These are phyloP conservation scores for Nakazawaea molendinolei DNA, from an alignment of 805 yeast species.

Conservation along the genomic window DNA sequence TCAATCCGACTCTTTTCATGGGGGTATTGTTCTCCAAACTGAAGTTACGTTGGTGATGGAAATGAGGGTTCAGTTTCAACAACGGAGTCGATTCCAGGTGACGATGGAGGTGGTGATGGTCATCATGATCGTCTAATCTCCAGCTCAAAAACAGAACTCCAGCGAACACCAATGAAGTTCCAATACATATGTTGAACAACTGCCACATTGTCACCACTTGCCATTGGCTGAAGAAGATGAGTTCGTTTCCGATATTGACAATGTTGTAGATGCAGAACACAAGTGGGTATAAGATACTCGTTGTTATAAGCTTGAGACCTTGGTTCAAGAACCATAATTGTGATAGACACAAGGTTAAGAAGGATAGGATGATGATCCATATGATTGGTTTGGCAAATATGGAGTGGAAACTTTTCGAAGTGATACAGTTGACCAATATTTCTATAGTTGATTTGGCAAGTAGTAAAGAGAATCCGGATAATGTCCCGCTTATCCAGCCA, in stretches of 20 bases:
- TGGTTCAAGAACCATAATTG: constrained; percentile 70
- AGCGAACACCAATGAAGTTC: constrained; percentile 44
- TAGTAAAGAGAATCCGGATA: constrained; percentile 80
- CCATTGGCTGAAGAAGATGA: constrained; percentile 52
- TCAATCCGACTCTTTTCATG: constrained; percentile 7
- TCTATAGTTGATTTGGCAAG: constrained; percentile 84
- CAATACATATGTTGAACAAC: constrained; percentile 34
- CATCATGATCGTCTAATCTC: constrained; percentile 31
- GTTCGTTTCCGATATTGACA: constrained; percentile 57
- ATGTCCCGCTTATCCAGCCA: constrained; percentile 66
- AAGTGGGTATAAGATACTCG: constrained; percentile 76
- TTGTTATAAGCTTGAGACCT: constrained; percentile 64
- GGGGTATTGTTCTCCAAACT: constrained; percentile 7
- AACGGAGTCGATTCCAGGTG: too few species aligned
- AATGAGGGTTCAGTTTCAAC: constrained; percentile 1
- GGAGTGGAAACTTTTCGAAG: constrained; percentile 21
- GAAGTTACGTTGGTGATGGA: constrained; percentile 5
- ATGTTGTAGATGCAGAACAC: constrained; percentile 81
- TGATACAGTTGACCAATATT: constrained; percentile 42
- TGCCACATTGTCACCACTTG: constrained; percentile 26
- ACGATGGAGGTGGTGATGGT: constrained; percentile 12
- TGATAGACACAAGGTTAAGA: constrained; percentile 57
- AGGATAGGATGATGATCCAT: constrained; percentile 45
- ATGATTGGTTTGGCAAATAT: constrained; percentile 32
- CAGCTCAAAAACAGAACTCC: constrained; percentile 69